These are phyloP conservation scores for Carex kokanica DNA, from an alignment of 176 grass and related monocot genomes.

Conservation along the genomic window DNA sequence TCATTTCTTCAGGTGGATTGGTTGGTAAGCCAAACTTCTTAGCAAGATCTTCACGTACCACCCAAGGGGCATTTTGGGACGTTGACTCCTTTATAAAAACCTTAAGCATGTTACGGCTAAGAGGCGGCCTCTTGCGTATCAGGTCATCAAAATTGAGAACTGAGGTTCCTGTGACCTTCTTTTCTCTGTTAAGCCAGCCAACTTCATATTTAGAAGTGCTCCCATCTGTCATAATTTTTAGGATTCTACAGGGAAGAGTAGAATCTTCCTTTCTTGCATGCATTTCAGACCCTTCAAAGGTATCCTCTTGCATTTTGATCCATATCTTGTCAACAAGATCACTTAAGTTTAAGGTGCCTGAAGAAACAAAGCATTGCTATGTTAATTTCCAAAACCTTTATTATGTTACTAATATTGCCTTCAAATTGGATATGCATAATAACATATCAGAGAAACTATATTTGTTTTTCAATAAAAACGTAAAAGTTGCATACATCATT, in stretches of 20 bases:
- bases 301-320: conserved; percentile 36
- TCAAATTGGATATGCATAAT: background rate
- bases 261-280: conserved; percentile 60
- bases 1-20: conserved; percentile 54
- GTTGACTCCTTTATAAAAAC: conserved; percentile 70
- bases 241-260: conserved; percentile 59
- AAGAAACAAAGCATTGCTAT: conserved; percentile 20
- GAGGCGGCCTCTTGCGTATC: conserved; percentile 50
- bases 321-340: conserved; percentile 70
- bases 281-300: conserved; percentile 79
- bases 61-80: conserved; percentile 62
- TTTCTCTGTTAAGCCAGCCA: conserved; percentile 68
- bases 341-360: conserved; percentile 67
- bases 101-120: conserved; percentile 53
- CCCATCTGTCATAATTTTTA: conserved; percentile 51
- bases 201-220: conserved; percentile 47
- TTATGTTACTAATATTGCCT: background rate
- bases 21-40: conserved; percentile 57
- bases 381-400: conserved; percentile 11
- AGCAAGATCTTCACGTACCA: conserved; percentile 64
- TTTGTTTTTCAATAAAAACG: background rate
- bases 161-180: conserved; percentile 49
- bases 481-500: background rate
- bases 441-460: background rate
- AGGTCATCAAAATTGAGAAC: conserved; percentile 58